Base-by-base conservation (phyloP, 805 yeast genomes). In the Saturnispora hagleri region DNA sequence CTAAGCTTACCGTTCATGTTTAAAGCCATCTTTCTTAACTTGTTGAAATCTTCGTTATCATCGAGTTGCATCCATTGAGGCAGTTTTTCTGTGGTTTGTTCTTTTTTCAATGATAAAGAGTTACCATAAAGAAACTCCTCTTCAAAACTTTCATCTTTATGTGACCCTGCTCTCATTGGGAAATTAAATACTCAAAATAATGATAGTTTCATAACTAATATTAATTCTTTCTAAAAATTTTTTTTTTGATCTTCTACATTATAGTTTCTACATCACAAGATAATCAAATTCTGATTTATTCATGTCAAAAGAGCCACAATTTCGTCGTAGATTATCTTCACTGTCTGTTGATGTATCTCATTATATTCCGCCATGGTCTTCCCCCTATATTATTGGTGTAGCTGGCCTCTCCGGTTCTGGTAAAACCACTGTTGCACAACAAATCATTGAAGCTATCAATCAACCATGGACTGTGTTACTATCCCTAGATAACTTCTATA, bases 391-490 rank as follows among this genome's bases (percentile, higher is more conserved):
- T 48, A 87, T 87, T 57, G 95, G 95, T n/a, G 77, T 87, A 18
- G 95, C 95, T 0, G 95, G 96, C 1, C 76, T 80, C 26, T 80
- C 87, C 15, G 95, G 98, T 2, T 87, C 96, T 0, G 99, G 99
- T 1, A 91, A 91, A 64, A 91, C 98, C 0, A 84, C 95, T 35
- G 88, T 93, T 18, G 93, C 97, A 0, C 82, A 89, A 38, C 77
- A 79, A 56, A 84, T 93, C 59, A 86, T 90, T 49, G 79, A 84
- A 51, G 81, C 82, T 55, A 69, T 79, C 54, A 83, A 88, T 68
- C 88, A 88, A 51, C 98, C 98, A 1, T 90, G 98, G 97, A 88
- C 97, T 0, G 91, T 93, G 12, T 72, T 93, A 52, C 63, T 91
- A 20, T 86, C 97, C 1, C 74, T 89, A 69, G 99, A 93, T 64